Base-by-base conservation (phyloP, 2,329 filamentous ascomycete species). In the Colletotrichum sp. region DNA sequence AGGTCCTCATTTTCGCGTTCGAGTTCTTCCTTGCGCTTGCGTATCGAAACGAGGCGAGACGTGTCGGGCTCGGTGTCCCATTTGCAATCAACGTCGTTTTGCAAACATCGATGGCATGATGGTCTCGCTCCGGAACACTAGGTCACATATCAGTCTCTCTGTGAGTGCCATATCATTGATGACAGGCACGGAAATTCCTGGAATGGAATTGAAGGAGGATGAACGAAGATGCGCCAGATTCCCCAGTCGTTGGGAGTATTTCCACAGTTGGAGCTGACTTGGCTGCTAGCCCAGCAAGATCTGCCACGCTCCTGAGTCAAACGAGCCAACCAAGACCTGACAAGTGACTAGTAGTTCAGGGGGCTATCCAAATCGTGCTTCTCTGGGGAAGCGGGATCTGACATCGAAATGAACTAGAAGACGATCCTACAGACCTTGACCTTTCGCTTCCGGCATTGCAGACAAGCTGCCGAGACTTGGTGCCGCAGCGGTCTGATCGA, bases 1-100 rank as follows among this genome's bases (percentile, higher is more conserved):
- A 69, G 33, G 36, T 75, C 38, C 21, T 69, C 58, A 6, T 65
- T 64, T 27, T 72, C 72, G 59, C 69, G 70, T 29, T 75, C 64
- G 36, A 72, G 51, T 15, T 72, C 69, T n/a, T 68, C 51, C n/a
- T 69, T 47, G 18, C 64, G 64, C 12, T 38, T 38, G 2, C 65
- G 70, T 6, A 66, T 58, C 18, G 59, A 43, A 1, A 69, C 33
- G 4, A 61, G 16, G 13, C 69, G 72, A 2, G 65, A n/a, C 5
- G 64, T 69, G 33, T 66, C 54, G 29, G 65, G 69, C 3, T 72
- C 69, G 3, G 69, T 29, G 18, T 75, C 65, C 58, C 65, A 72
- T 58, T 55, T 55, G 54, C 69, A 69, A 3, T 43, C 24, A 18
- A 66, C 5, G 15, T 59, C 27, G 54, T 51, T 61, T 2, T 34